A percentile compares a stretch with the other conserved stretches of the same genome.
Evolutionary conservation across 1,139 yeast species (phyloP).

Genomic region (Blastobotrys aristatus): DNA sequence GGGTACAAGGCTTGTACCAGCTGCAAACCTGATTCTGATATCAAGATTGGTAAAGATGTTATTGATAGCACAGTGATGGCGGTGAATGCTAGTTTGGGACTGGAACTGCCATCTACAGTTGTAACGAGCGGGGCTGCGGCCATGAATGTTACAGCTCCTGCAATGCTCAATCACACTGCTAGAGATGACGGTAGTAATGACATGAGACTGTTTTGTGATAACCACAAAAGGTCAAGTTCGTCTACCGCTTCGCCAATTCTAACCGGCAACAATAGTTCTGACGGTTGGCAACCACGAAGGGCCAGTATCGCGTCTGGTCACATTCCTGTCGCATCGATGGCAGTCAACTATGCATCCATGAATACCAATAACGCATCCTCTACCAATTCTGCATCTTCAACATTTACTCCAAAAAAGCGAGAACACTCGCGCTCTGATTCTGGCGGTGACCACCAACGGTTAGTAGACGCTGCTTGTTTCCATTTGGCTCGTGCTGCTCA

Average conservation of each 20-base stretch:
- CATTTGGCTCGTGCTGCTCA: slow-evolving; percentile 82
- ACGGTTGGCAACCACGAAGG: slow-evolving; percentile 28
- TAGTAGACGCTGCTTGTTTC: slow-evolving; percentile 76
- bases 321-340: slow-evolving; percentile 27
- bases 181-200: slow-evolving; percentile 15
- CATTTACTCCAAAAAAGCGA: slow-evolving; percentile 13
- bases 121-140: neutral
- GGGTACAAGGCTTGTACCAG: slow-evolving; percentile 51
- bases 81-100: slow-evolving; percentile 56
- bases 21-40: slow-evolving; percentile 42
- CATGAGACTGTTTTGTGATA: neutral
- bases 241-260: slow-evolving; percentile 16
- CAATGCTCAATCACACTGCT: neutral
- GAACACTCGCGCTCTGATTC: slow-evolving; percentile 3
- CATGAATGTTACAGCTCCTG: neutral
- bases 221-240: slow-evolving; percentile 23
- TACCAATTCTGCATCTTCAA: slow-evolving; percentile 7
- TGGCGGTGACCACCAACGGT: slow-evolving; percentile 53
- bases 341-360: slow-evolving; percentile 34
- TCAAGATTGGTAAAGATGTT: slow-evolving; percentile 45
- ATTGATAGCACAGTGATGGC: slow-evolving; percentile 53
- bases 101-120: slow-evolving; percentile 38
- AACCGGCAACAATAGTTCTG: too few relatives aligned
- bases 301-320: slow-evolving; percentile 33
- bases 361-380: slow-evolving; percentile 16